These are phyloP conservation scores for Tetrapisispora phaffii DNA, from an alignment of 805 yeast species.

Conservation along the genomic window DNA sequence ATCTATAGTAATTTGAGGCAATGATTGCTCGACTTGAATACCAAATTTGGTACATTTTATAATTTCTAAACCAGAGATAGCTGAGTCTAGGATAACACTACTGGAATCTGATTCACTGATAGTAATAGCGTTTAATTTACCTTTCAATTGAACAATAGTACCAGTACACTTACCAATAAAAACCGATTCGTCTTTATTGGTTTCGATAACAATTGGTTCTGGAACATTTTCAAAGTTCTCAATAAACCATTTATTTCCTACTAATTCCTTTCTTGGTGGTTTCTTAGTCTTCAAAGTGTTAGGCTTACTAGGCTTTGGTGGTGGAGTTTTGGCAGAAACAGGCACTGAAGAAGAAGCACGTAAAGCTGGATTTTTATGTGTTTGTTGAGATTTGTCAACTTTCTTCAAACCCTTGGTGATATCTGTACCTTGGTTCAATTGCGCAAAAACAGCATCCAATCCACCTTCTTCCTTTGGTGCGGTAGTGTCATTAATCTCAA, in stretches of 20 bases:
- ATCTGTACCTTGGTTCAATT: constrained; percentile 71
- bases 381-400: constrained; percentile 88
- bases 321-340: constrained; percentile 37
- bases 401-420: constrained; percentile 82
- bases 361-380: constrained; percentile 81
- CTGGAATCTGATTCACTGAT: constrained; percentile 60
- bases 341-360: constrained; percentile 49
- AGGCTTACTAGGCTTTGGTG: constrained; percentile 81
- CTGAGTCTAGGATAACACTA: constrained; percentile 73
- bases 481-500: constrained; percentile 32
- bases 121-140: constrained; percentile 85
- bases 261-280: constrained; percentile 60
- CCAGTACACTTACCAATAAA: constrained; percentile 76
- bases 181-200: constrained; percentile 77
- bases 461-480: constrained; percentile 35
- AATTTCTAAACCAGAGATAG: constrained; percentile 80
- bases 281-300: constrained; percentile 41
- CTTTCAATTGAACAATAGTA: constrained; percentile 70
- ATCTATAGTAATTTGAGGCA: constrained; percentile 80
- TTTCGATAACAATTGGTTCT: constrained; percentile 55
- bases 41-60: constrained; percentile 77
- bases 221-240: constrained; percentile 62
- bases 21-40: constrained; percentile 69
- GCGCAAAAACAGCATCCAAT: constrained; percentile 85
- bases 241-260: constrained; percentile 82